Evolutionary conservation across 352 stramenopile species (phyloP).

Genomic region (Globisporangium cystogenes): DNA sequence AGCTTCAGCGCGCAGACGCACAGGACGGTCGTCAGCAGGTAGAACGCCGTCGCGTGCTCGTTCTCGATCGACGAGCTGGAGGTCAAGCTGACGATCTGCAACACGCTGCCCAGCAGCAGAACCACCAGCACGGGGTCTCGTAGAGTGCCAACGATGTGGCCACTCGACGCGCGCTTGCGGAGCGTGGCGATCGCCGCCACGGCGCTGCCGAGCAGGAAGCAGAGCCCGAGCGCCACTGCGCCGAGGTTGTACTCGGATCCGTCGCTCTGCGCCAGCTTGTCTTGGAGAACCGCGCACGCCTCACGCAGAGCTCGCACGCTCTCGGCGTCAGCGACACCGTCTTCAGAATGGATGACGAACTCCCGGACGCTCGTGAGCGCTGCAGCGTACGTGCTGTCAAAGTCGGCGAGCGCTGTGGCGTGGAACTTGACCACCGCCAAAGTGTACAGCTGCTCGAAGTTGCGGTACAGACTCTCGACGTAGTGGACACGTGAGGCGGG

Average conservation of each 20-base stretch:
- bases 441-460: constrained; percentile 53
- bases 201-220: constrained; percentile 27
- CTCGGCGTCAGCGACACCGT: background rate
- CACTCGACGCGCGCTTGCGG: background rate
- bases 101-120: constrained; percentile 14
- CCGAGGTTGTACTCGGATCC: constrained; percentile 67
- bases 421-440: constrained; percentile 50
- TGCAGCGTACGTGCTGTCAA: constrained; percentile 26
- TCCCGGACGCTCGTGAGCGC: constrained; percentile 15
- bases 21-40: constrained; percentile 53
- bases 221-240: constrained; percentile 31
- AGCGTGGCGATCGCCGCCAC: constrained; percentile 12
- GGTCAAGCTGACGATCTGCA: constrained; percentile 60
- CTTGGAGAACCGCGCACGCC: constrained; percentile 44
- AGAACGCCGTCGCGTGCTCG: constrained; percentile 81
- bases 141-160: background rate
- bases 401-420: constrained; percentile 13
- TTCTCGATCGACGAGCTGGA: constrained; percentile 89
- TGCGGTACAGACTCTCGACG: constrained; percentile 35
- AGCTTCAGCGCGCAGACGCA: constrained; percentile 17
- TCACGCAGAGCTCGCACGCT: constrained; percentile 16
- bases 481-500: background rate
- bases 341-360: constrained; percentile 3
- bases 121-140: background rate
- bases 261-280: constrained; percentile 48